Evolutionary conservation across 805 yeast species (phyloP).

Genomic region (Schwanniomyces yamadae): DNA sequence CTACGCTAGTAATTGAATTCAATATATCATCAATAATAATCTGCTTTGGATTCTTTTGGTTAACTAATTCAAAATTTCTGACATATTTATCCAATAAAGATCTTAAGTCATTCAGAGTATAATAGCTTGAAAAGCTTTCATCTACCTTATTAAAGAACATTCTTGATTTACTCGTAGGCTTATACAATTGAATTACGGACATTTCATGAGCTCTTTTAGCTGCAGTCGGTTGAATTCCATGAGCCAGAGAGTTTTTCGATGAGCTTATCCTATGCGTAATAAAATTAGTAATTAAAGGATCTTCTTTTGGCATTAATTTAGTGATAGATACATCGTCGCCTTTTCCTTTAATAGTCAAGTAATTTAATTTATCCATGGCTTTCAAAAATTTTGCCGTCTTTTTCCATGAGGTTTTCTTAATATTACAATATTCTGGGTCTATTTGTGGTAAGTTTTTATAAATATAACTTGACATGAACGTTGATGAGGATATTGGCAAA

Average conservation of each 20-base stretch:
- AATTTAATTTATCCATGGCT: constrained; percentile 76
- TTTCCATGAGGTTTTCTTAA: constrained; percentile 86
- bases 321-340: constrained; percentile 73
- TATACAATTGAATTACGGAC: constrained; percentile 45
- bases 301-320: constrained; percentile 44
- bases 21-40: constrained; percentile 58
- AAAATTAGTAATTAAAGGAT: constrained; percentile 55
- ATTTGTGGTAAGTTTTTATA: constrained; percentile 72
- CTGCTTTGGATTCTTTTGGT: constrained; percentile 49
- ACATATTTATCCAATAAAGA: constrained; percentile 57
- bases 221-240: constrained; percentile 18
- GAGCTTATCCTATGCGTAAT: constrained; percentile 54
- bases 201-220: constrained; percentile 24
- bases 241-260: constrained; percentile 8
- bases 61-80: constrained; percentile 47
- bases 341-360: constrained; percentile 74
- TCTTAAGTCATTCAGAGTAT: constrained; percentile 55
- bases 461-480: constrained; percentile 69
- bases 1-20: constrained; percentile 37
- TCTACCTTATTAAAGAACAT: constrained; percentile 46
- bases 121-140: constrained; percentile 38
- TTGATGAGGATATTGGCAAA: constrained; percentile 71
- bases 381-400: constrained; percentile 83
- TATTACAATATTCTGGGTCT: constrained; percentile 50
- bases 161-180: constrained; percentile 53